Conservation (phyloP, 169 alveolate genomes). For the Neospora caninum region DNA sequence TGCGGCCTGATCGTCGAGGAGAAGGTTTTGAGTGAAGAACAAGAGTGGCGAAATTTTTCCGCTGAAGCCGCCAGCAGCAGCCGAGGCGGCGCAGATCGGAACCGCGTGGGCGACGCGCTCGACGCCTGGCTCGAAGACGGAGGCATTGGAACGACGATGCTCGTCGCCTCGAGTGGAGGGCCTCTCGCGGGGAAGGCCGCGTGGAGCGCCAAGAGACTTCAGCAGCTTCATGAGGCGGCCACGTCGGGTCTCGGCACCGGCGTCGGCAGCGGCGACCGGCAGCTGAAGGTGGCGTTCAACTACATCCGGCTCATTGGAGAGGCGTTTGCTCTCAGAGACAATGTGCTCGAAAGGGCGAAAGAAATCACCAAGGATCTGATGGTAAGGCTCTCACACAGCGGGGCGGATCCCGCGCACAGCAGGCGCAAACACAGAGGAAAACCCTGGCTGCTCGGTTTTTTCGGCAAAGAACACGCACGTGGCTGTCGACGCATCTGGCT, state of each 20-base stretch:
- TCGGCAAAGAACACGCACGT: no score
- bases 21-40: slow-evolving; percentile 85
- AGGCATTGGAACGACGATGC: slow-evolving; percentile 83
- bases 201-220: slow-evolving; percentile 72
- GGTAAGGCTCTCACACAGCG: slow-evolving; percentile 51
- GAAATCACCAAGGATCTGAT: slow-evolving; percentile 68
- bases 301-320: slow-evolving; percentile 82
- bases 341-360: slow-evolving; percentile 78
- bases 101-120: slow-evolving; percentile 88
- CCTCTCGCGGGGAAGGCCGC: slow-evolving; percentile 62
- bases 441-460: no score
- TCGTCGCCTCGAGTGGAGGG: slow-evolving; percentile 80
- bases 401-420: no score
- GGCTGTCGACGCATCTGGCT: no score
- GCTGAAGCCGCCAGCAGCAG: slow-evolving; percentile 73
- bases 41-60: slow-evolving; percentile 90
- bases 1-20: slow-evolving; percentile 88
- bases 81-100: slow-evolving; percentile 81
- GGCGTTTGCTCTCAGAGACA: slow-evolving; percentile 80
- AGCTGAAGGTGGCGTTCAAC: slow-evolving; percentile 80
- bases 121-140: slow-evolving; percentile 89
- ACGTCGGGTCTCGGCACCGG: slow-evolving; percentile 65
- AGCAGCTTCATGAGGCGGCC: slow-evolving; percentile 79
- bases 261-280: slow-evolving; percentile 71
- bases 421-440: no score